Evolutionary conservation across 495 filamentous ascomycete genomes (phyloP), one percentile per base, ranked within the genome.

Genomic region (Annulohypoxylon stygium): DNA sequence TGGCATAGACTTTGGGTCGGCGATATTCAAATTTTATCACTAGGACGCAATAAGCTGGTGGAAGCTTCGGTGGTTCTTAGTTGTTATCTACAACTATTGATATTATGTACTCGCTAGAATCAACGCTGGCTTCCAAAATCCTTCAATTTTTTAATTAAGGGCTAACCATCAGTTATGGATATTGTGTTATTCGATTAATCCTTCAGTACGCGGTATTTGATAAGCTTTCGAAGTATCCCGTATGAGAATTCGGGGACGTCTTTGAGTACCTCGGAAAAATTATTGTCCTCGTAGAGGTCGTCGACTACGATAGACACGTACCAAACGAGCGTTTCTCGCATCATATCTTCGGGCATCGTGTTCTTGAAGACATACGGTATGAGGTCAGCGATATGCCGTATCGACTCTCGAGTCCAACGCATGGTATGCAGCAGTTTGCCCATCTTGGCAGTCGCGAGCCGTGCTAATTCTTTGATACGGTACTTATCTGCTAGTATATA

Each of bases 1-100:
- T n/a, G 39, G 39, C 23, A 34, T 66, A 58, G 50, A 58, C n/a
- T 65, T 43, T 2, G 18, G 26, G 10, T 47, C 37, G 20, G 53
- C 11, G 62, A 41, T 64, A 48, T 23, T 57, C 33, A 37, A 36
- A n/a, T 3, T 37, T 14, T 10, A 37, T 37, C 33, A 37, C 14
- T 18, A 4, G 20, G 12, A 57, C 37, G 2, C 14, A 57, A 57
- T 37, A 37, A 57, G 36, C 14, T 47, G 43, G 18, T 18, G 18
- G 43, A 47, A 20, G 16, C 16, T 8, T 20, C 12, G 16, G 5
- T 47, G 43, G 41, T 14, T 45, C 5, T n/a, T n/a, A n/a, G 14
- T n/a, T n/a, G 11, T 45, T 14, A 45, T 45, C 5, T 14, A 45
- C 14, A 45, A 2, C 4, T 45, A 45, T 45, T 5, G 16, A 53